Percentiles rank a stretch among this genome's conserved stretches.
phyloP scores from a whole-genome alignment of 345 rosid genomes.

The Geranium rotundifolium region DNA sequence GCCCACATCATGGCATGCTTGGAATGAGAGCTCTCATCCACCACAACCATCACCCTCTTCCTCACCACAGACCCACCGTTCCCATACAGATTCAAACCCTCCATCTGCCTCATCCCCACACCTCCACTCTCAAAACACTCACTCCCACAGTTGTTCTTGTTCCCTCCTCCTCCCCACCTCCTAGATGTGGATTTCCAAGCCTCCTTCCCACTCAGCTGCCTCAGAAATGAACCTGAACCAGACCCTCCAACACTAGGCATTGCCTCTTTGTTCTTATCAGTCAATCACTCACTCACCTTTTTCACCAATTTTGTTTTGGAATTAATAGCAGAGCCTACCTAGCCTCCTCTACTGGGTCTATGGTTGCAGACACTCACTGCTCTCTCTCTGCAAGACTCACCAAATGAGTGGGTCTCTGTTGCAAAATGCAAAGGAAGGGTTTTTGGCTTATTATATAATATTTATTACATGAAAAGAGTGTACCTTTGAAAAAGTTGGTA shows the following conservation, averaged over 20 bases:
- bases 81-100: constrained; percentile 34
- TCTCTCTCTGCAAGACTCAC: too few relatives aligned
- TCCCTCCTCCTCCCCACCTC: constrained; percentile 32
- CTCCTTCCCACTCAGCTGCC: constrained; percentile 55
- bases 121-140: constrained; percentile 5
- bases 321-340: background rate
- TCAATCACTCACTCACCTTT: too few relatives aligned
- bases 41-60: constrained; percentile 89
- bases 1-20: constrained; percentile 99
- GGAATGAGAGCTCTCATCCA: constrained; percentile 59
- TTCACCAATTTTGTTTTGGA: background rate
- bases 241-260: background rate
- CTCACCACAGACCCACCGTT: constrained; percentile 30
- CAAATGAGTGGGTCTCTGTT: too few relatives aligned
- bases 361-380: too few relatives aligned
- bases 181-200: constrained; percentile 43
- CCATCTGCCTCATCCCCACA: background rate
- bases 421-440: too few relatives aligned
- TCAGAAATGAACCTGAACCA: constrained; percentile 26
- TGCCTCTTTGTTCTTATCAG: constrained; percentile 6
- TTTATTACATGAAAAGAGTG: too few relatives aligned
- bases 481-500: too few relatives aligned
- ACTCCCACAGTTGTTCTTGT: constrained; percentile 6
- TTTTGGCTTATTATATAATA: too few relatives aligned
- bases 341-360: too few relatives aligned